A percentile compares a stretch with the other conserved stretches of the same genome.
Evolutionary conservation across 345 rosid genomes (phyloP).

Genomic region (Microcos paniculata): DNA sequence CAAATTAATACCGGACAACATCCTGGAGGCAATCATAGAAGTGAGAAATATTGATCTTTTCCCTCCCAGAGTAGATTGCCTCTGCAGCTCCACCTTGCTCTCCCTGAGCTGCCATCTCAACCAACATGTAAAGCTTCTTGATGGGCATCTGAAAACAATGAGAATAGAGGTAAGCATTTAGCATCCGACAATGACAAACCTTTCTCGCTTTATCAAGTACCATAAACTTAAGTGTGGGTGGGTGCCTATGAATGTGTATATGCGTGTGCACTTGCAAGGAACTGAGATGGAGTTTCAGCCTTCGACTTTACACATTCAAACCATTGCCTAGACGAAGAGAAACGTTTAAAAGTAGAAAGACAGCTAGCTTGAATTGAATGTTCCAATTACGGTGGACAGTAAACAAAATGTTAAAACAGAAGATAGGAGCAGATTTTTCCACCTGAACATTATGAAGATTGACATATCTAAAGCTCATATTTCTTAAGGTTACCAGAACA

Average conservation of each 20-base stretch:
- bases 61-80: constrained; percentile 64
- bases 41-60: constrained; percentile 68
- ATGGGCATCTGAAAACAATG: constrained; percentile 37
- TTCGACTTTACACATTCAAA: not conserved
- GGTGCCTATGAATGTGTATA: no score
- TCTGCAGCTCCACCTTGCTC: constrained; percentile 75
- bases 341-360: not conserved
- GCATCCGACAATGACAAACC: not conserved
- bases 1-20: constrained; percentile 48
- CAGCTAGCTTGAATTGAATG: not conserved
- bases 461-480: not conserved
- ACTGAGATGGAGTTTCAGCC: no score
- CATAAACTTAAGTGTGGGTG: not conserved
- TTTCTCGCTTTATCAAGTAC: not conserved
- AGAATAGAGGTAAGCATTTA: not conserved
- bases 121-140: constrained; percentile 82
- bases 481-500: not conserved
- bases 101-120: constrained; percentile 98
- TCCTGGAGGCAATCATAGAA: constrained; percentile 86
- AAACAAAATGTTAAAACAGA: not conserved
- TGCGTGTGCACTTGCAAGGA: no score
- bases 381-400: not conserved
- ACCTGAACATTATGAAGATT: not conserved
- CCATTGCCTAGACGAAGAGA: not conserved
- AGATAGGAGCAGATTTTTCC: not conserved